Conservation (phyloP, 495 filamentous ascomycete species). For the Trichocladium uniseriatum region DNA sequence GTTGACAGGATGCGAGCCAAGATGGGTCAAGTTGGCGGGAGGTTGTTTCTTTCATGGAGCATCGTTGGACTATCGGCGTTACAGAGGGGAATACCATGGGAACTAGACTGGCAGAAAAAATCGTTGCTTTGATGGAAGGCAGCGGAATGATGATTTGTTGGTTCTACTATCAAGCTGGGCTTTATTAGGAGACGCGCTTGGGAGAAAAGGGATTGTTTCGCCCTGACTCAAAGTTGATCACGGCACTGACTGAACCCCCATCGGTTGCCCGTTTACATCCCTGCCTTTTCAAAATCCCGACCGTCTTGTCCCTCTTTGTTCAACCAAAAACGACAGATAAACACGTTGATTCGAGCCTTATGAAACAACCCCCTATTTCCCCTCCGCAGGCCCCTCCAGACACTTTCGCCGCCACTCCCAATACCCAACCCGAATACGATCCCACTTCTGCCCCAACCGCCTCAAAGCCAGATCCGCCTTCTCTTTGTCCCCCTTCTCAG, state of each 20-base stretch:
- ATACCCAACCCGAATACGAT: slow-evolving; percentile 83
- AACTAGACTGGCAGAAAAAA: neutral
- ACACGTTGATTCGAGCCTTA: neutral
- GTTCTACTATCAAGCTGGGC: no score
- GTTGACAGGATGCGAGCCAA: neutral
- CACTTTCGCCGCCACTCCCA: slow-evolving; percentile 68
- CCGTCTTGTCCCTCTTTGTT: no score
- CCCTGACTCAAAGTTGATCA: no score
- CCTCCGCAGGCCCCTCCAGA: slow-evolving; percentile 10
- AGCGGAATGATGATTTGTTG: no score
- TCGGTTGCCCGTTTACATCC: no score
- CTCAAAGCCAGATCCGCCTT: slow-evolving; percentile 56
- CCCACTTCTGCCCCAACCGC: slow-evolving; percentile 73
- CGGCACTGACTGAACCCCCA: no score
- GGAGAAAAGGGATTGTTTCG: no score
- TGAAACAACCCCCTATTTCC: neutral
- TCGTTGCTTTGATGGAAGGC: neutral
- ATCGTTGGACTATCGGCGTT: neutral
- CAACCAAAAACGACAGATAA: neutral
- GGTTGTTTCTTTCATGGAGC: neutral
- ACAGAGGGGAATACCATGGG: neutral
- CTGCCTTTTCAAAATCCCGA: no score
- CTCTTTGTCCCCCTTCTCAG: slow-evolving; percentile 48
- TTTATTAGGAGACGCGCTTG: no score
- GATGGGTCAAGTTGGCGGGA: no score